These are phyloP conservation scores for Kokia cookei DNA, from an alignment of 441 rosid genomes.

Conservation along the genomic window DNA sequence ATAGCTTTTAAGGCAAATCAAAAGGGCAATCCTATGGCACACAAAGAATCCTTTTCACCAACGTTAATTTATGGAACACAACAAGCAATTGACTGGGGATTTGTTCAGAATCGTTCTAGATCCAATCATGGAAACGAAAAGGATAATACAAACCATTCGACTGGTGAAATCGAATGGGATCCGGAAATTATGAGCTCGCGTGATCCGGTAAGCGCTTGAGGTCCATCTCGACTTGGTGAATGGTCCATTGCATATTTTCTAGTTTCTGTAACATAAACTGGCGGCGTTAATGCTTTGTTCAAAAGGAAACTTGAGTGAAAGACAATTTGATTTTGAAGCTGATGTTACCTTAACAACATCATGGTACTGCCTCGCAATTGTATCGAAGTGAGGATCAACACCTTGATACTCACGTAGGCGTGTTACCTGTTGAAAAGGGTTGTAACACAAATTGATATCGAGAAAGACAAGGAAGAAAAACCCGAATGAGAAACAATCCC, in stretches of 20 bases:
- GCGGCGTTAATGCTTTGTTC: conserved; percentile 8
- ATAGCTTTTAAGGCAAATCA: neutral
- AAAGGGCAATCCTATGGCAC: neutral
- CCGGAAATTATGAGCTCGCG: conserved; percentile 21
- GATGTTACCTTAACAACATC: conserved; percentile 75
- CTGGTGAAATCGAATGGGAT: neutral
- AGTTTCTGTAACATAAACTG: conserved; percentile 50
- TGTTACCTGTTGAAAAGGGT: conserved; percentile 48
- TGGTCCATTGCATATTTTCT: conserved; percentile 93
- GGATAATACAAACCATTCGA: neutral
- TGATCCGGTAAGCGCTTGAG: conserved; percentile 64
- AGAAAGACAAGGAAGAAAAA: neutral
- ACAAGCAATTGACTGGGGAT: neutral
- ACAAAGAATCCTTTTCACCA: neutral
- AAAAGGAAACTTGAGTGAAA: neutral
- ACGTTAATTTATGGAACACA: neutral
- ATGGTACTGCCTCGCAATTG: conserved; percentile 86
- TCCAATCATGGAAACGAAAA: neutral
- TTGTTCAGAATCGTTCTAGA: neutral
- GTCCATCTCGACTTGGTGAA: conserved; percentile 95
- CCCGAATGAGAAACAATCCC: neutral
- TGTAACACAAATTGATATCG: neutral
- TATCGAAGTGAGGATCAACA: conserved; percentile 90
- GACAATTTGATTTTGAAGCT: neutral
- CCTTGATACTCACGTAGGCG: conserved; percentile 96